Evolutionary conservation across 768 basidiomycete species (phyloP).

Genomic region (Epithele typhae): DNA sequence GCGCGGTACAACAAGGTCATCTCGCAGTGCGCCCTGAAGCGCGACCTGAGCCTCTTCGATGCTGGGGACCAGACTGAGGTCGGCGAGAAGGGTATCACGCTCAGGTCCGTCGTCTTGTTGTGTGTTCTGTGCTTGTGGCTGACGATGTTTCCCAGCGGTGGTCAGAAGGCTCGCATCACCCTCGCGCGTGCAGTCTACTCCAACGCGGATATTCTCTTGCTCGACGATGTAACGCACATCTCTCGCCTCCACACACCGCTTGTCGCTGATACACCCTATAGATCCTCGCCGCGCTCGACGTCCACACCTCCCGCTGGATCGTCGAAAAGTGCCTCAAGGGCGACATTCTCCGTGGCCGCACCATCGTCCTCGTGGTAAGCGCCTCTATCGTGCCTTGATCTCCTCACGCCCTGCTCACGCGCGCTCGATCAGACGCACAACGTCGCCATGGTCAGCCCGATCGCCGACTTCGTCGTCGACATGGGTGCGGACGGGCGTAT

Average conservation of each 20-base stretch:
- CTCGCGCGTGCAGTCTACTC: constrained; percentile 59
- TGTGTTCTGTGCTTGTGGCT: neutral
- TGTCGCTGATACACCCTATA: neutral
- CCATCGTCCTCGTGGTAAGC: constrained; percentile 46
- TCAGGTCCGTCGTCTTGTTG: constrained; percentile 23
- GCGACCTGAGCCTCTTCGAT: constrained; percentile 41
- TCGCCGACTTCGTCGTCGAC: constrained; percentile 55
- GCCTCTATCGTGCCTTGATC: too few species aligned
- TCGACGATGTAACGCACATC: constrained; percentile 55
- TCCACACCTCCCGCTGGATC: constrained; percentile 47
- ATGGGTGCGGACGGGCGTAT: constrained; percentile 51
- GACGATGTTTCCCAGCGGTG: constrained; percentile 27
- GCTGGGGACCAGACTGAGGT: constrained; percentile 51
- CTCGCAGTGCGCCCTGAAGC: constrained; percentile 35
- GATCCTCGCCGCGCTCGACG: constrained; percentile 49
- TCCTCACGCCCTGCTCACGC: neutral
- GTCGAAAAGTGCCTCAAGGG: constrained; percentile 47
- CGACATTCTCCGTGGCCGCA: constrained; percentile 43
- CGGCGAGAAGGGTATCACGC: constrained; percentile 51
- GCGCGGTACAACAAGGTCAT: constrained; percentile 35
- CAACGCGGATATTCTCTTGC: constrained; percentile 53
- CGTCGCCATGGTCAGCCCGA: constrained; percentile 46
- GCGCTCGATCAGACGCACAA: constrained; percentile 40
- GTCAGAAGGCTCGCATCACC: constrained; percentile 50
- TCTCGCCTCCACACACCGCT: neutral